A percentile compares a stretch with the other conserved stretches of the same genome.
Conservation (phyloP, 2,329 filamentous ascomycete species). For the Venturia effusa region DNA sequence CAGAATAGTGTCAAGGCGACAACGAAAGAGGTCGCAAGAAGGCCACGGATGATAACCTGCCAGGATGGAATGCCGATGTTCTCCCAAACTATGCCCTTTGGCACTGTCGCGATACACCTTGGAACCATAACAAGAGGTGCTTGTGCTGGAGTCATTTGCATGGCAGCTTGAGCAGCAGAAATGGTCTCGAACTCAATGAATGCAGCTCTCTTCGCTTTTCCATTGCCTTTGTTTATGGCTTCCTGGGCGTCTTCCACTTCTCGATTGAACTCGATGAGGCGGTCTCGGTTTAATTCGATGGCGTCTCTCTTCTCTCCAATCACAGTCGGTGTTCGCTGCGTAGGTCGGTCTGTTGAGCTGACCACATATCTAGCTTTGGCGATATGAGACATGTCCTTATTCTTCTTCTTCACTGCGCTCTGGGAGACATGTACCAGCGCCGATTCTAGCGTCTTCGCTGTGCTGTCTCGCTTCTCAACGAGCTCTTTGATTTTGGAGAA, state of each 20-base stretch:
- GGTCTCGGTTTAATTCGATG: conserved; percentile 71
- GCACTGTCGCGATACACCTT: conserved; percentile 32
- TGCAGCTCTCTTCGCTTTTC: conserved; percentile 59
- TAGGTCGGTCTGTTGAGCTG: conserved; percentile 49
- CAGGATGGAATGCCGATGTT: conserved; percentile 29
- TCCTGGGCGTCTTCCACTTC: conserved; percentile 58
- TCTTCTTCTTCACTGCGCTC: conserved; percentile 59
- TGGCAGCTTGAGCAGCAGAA: conserved; percentile 73
- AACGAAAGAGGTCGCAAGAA: conserved; percentile 27
- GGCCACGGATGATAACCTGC: conserved; percentile 23
- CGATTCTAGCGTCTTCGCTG: conserved; percentile 70
- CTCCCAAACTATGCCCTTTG: conserved; percentile 37
- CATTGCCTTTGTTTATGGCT: conserved; percentile 54
- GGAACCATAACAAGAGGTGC: conserved; percentile 26
- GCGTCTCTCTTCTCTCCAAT: conserved; percentile 82
- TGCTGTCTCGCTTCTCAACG: conserved; percentile 70
- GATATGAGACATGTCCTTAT: conserved; percentile 41
- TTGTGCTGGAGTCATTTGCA: conserved; percentile 46
- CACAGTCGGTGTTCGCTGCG: conserved; percentile 58
- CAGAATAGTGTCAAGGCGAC: conserved; percentile 34
- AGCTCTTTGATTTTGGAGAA: conserved; percentile 67
- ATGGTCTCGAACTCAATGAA: conserved; percentile 85
- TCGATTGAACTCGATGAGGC: conserved; percentile 62
- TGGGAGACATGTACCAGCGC: conserved; percentile 81
- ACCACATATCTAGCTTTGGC: conserved; percentile 55